Conservation (phyloP, 768 basidiomycete species). For the Lanmaoa rubissima region DNA sequence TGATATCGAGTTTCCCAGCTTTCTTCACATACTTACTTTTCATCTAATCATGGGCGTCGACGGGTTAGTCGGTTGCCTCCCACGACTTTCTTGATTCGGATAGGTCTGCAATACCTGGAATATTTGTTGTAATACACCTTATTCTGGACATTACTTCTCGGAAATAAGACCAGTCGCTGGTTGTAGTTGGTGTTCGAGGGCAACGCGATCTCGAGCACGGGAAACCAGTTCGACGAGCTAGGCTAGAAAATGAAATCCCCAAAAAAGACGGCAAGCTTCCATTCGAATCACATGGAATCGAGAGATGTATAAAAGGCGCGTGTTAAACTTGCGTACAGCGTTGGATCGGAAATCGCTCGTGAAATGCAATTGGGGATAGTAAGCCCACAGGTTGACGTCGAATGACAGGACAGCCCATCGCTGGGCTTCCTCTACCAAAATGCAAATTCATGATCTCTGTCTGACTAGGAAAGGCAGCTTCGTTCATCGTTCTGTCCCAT, state of each 20-base stretch:
- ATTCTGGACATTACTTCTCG: conserved; percentile 27
- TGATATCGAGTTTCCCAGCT: conserved; percentile 13
- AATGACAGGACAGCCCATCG: not conserved
- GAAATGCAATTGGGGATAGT: not conserved
- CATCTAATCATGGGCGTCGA: conserved; percentile 24
- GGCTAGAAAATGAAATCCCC: conserved; percentile 12
- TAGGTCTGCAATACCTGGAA: conserved; percentile 36
- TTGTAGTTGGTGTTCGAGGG: not conserved
- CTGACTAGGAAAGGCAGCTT: conserved; percentile 7
- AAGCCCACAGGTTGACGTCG: not conserved
- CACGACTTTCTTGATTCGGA: conserved; percentile 27
- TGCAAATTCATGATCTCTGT: conserved; percentile 14
- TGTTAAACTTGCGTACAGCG: not conserved
- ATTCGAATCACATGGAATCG: conserved; percentile 11
- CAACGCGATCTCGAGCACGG: not conserved
- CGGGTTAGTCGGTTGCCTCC: conserved; percentile 15
- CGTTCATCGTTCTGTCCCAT: not conserved
- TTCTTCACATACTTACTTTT: conserved; percentile 25
- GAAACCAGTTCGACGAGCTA: not conserved
- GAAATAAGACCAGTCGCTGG: conserved; percentile 10
- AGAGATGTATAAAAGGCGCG: not conserved
- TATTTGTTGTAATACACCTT: conserved; percentile 35
- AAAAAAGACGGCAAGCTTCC: conserved; percentile 11
- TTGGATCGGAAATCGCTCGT: conserved; percentile 8
- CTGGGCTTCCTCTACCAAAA: not conserved